Conservation (phyloP, 352 stramenopile genomes). For the Pythium periplocum region DNA sequence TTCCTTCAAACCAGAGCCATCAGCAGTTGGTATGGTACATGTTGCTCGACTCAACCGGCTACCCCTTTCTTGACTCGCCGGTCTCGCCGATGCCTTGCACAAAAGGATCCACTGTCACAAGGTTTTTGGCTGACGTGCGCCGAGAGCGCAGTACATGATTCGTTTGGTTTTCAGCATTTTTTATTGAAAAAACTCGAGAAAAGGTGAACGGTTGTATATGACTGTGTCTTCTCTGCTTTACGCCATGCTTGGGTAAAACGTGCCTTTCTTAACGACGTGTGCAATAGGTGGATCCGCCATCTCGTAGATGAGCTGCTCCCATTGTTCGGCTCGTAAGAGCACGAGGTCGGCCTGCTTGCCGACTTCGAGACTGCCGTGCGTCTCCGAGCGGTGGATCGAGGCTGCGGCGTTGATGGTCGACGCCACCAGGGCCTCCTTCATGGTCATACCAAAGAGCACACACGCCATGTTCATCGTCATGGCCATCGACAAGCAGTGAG, state of each 20-base stretch:
- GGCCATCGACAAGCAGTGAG: slow-evolving; percentile 82
- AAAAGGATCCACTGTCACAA: too few species aligned
- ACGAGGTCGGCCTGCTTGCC: slow-evolving; percentile 73
- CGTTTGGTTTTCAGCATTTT: too few species aligned
- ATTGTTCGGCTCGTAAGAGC: slow-evolving; percentile 59
- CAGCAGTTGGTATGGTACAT: too few species aligned
- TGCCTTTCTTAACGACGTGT: slow-evolving; percentile 72
- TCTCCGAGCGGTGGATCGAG: slow-evolving; percentile 69
- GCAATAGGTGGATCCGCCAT: slow-evolving; percentile 77
- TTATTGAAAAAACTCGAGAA: too few species aligned
- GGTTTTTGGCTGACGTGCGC: too few species aligned
- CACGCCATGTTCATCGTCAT: slow-evolving; percentile 87
- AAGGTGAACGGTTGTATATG: too few species aligned
- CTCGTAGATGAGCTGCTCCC: slow-evolving; percentile 85
- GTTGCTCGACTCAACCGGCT: too few species aligned
- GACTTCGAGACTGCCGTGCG: slow-evolving; percentile 72
- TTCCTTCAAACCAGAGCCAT: too few species aligned
- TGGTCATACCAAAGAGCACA: slow-evolving; percentile 79
- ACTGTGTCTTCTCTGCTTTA: background rate
- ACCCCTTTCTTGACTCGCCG: too few species aligned
- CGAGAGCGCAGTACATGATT: too few species aligned
- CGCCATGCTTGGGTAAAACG: slow-evolving; percentile 14
- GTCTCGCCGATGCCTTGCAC: too few species aligned
- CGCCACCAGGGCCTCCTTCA: slow-evolving; percentile 79
- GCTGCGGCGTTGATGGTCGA: slow-evolving; percentile 80